Conservation (phyloP, 139 green algal species). For the Pedinophyceae sp. region DNA sequence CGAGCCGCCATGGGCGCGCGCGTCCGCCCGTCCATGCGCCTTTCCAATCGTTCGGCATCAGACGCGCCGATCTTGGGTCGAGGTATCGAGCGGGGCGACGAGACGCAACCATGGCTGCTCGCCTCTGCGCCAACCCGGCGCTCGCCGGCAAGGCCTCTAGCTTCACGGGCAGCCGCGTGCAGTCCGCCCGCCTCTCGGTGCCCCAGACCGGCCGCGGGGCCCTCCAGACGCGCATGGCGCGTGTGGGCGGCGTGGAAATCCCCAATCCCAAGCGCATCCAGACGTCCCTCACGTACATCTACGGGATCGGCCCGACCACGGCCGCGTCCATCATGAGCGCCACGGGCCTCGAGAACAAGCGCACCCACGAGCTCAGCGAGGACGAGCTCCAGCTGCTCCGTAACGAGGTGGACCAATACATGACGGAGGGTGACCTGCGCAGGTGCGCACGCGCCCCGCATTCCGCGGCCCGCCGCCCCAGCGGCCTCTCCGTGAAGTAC, state of each 20-base stretch:
- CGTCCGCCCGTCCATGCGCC: no score
- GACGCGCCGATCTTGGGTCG: no score
- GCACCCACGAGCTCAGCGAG: slow-evolving; percentile 80
- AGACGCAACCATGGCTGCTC: no score
- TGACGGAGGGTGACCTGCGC: slow-evolving; percentile 73
- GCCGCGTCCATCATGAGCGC: slow-evolving; percentile 72
- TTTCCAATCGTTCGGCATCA: no score
- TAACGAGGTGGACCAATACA: slow-evolving; percentile 81
- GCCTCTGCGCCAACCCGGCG: no score
- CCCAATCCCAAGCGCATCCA: slow-evolving; percentile 95
- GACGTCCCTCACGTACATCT: slow-evolving; percentile 92
- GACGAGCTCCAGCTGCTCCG: slow-evolving; percentile 89
- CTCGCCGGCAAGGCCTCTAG: no score
- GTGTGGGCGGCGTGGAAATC: slow-evolving; percentile 93
- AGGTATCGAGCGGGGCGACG: no score
- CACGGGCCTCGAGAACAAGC: slow-evolving; percentile 90
- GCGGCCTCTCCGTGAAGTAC: no score
- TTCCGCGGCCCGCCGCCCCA: background rate
- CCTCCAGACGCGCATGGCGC: slow-evolving; percentile 57
- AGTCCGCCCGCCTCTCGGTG: background rate
- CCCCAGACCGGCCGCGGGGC: slow-evolving; percentile 19
- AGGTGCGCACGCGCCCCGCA: slow-evolving; percentile 1
- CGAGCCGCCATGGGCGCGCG: no score
- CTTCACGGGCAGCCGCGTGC: no score
- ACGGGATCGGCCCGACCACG: slow-evolving; percentile 79